Base-by-base conservation (phyloP, 2,329 filamentous ascomycete species). In the Thyridium curvatum region DNA sequence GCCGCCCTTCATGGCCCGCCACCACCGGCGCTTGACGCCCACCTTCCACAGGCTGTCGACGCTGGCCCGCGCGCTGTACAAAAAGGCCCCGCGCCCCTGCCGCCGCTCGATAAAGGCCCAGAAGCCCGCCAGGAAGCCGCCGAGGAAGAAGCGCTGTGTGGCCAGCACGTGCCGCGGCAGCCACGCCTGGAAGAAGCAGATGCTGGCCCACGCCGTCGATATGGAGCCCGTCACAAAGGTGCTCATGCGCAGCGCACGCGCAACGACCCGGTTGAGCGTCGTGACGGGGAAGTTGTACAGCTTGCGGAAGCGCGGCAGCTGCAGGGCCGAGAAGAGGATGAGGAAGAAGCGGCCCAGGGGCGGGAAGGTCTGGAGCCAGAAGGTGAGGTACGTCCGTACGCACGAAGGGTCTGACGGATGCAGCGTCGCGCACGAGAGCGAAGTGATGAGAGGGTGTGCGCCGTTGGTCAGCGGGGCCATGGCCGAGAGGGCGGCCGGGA, bases 21-120 rank as follows among this genome's bases (percentile, higher is more conserved):
- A 95, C 79, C 88, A 88, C 2, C 87, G 77, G 28, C 83, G 71
- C 78, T 97, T 97, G 40, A 85, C 78, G n/a, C 90, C 89, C 0
- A 94, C 87, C 68, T 94, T 94, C 87, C 89, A 97, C 34, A 89
- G 61, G 30, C 79, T 86, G 57, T 94, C 86, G 21, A 95, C 69
- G 43, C 84, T 88, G n/a, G 82, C 66, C 3, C 90, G 74, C 21
- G 85, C 79, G 46, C 79, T 82, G 60, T 93, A 93, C 44, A 96
- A 52, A 60, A 94, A 94, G 39, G 86, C 75, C 2, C 73, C 71
- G 13, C 85, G 67, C 32, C 82, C 77, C 43, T 73, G 66, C 36
- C 69, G 68, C 33, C 82, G 70, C 55, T 89, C 84, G 2, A 95
- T 64, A 59, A 86, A 86, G 0, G 86, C 86, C 81, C 90, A 96